Evolutionary conservation across 768 basidiomycete genomes (phyloP).

Genomic region (Pisolithus orientalis): DNA sequence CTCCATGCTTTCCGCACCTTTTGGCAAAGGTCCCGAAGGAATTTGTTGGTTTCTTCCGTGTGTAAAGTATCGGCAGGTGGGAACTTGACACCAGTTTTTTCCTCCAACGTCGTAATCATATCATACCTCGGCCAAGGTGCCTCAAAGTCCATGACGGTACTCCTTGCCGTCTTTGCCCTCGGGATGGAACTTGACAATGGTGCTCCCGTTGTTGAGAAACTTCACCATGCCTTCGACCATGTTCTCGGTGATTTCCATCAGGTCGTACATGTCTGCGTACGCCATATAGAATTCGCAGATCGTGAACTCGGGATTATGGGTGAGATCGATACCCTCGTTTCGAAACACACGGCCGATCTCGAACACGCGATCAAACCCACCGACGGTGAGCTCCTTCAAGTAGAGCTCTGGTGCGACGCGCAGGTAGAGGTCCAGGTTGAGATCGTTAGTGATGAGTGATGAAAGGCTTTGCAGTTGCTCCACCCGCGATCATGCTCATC

Average conservation of each 20-base stretch:
- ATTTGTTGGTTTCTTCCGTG: slow-evolving; percentile 82
- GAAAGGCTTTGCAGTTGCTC: slow-evolving; percentile 98
- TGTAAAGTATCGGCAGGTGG: slow-evolving; percentile 88
- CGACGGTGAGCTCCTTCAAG: slow-evolving; percentile 95
- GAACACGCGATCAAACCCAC: slow-evolving; percentile 95
- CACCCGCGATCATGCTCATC: slow-evolving; percentile 93
- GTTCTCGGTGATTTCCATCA: slow-evolving; percentile 95
- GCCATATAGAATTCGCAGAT: slow-evolving; percentile 99
- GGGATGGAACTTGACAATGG: slow-evolving; percentile 81
- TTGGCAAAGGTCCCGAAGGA: slow-evolving; percentile 73
- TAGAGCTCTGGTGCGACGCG: slow-evolving; percentile 97
- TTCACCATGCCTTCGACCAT: slow-evolving; percentile 90
- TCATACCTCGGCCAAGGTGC: slow-evolving; percentile 98
- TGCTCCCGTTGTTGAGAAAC: slow-evolving; percentile 73
- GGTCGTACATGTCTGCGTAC: slow-evolving; percentile 97
- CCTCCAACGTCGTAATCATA: slow-evolving; percentile 95
- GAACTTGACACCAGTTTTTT: slow-evolving; percentile 88
- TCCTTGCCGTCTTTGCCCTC: slow-evolving; percentile 83
- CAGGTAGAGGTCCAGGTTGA: slow-evolving; percentile 92
- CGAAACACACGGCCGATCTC: slow-evolving; percentile 98
- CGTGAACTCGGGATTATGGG: slow-evolving; percentile 98
- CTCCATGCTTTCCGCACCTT: slow-evolving; percentile 48
- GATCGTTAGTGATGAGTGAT: slow-evolving; percentile 98
- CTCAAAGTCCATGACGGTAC: slow-evolving; percentile 76
- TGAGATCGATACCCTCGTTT: slow-evolving; percentile 97